Evolutionary conservation across 768 basidiomycete species (phyloP), one percentile per base, ranked within the genome.

Genomic region (Boletellus emodensis): DNA sequence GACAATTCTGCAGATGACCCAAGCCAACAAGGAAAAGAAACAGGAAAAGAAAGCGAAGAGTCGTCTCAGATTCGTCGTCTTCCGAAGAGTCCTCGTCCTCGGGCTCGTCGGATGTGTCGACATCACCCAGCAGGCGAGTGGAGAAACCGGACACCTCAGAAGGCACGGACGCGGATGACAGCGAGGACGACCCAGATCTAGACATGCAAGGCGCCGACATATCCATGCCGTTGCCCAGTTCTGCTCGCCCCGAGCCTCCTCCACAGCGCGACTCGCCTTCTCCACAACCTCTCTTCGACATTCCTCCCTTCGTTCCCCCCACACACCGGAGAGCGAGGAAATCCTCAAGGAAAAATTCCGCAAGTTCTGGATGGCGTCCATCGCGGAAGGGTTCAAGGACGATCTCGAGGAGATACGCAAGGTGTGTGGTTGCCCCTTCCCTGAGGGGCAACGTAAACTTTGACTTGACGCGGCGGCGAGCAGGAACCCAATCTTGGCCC

Each of bases 331-430:
- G 40, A 66, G 72, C 28, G 85, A 90, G 52, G 70, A 76, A 39
- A 62, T 64, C 8, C 64, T 91, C 61, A 84, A 82, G 60, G 80
- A 80, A 32, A 79, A 75, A 39, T 93, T 93, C 64, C 73, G 84
- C 48, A 84, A 84, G 65, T 92, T 93, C 61, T 93, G 90, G 90
- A 90, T 93, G 89, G n/a, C 33, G 3, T 81, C 85, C 1, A 77
- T 92, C 7, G 87, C 83, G 2, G 87, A 91, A 63, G 89, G 81
- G 11, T 94, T 93, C 69, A 80, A 79, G 54, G 84, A 87, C 40
- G 91, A 93, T 64, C 72, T 93, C n/a, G 88, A 90, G 59, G 77
- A 83, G 59, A 84, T 93, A 59, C 81, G 85, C 30, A 88, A 90
- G 77, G 90, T 87, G 46, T 35, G 77, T 51, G 9, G 30, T 9